A percentile compares a stretch with the other conserved stretches of the same genome.
Conservation (phyloP, 148 eudicot species). For the Cornus controversa region DNA sequence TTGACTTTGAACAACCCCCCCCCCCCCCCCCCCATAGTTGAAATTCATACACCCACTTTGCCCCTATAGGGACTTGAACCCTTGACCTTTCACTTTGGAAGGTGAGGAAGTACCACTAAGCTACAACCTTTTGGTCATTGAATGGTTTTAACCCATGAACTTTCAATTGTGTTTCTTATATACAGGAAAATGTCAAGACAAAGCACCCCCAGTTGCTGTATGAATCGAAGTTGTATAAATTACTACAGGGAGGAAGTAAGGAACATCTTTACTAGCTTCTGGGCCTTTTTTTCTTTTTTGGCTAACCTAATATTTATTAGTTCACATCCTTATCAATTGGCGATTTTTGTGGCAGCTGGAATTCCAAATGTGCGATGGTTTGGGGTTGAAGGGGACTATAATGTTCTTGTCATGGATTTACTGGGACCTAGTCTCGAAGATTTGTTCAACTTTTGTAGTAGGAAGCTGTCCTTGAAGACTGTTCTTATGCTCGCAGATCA, state of each 20-base stretch:
- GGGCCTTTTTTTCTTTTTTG: not conserved
- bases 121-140: too few species aligned
- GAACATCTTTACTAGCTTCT: slow-evolving; percentile 6
- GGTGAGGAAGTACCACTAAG: too few species aligned
- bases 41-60: too few species aligned
- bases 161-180: not conserved
- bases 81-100: too few species aligned
- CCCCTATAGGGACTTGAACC: too few species aligned
- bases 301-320: not conserved
- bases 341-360: slow-evolving; percentile 48
- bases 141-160: not conserved
- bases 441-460: slow-evolving; percentile 69
- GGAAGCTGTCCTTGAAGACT: slow-evolving; percentile 70
- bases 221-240: slow-evolving; percentile 70
- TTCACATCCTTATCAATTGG: not conserved
- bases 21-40: too few species aligned
- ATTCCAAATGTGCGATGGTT: slow-evolving; percentile 69
- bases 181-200: slow-evolving; percentile 72
- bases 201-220: slow-evolving; percentile 75
- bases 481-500: slow-evolving; percentile 87
- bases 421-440: slow-evolving; percentile 81
- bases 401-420: slow-evolving; percentile 70
- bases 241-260: slow-evolving; percentile 85
- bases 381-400: slow-evolving; percentile 80
- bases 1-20: not conserved